Percentiles rank a stretch among this genome's conserved stretches.
These are phyloP conservation scores for Fonsecaea erecta DNA, from an alignment of 2,329 filamentous ascomycete species.

Conservation along the genomic window DNA sequence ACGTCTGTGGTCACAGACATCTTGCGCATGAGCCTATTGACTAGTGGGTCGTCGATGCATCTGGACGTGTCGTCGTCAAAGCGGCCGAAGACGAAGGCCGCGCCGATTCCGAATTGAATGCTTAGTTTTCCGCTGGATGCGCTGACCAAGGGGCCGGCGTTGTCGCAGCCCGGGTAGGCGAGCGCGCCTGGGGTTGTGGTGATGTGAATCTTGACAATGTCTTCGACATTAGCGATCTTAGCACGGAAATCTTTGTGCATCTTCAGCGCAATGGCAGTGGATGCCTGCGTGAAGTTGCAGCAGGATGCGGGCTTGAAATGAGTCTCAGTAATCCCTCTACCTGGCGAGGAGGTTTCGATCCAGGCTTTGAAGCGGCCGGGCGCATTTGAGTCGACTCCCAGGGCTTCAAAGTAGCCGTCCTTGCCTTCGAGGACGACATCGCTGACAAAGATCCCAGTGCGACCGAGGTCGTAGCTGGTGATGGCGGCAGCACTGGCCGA, in stretches of 20 bases:
- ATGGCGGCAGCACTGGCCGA: slow-evolving; percentile 8
- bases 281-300: slow-evolving; percentile 15
- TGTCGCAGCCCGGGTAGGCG: slow-evolving; percentile 18
- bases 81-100: slow-evolving; percentile 2
- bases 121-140: slow-evolving; percentile 17
- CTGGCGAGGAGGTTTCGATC: background rate
- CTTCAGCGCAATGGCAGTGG: slow-evolving; percentile 8
- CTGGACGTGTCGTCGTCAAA: slow-evolving; percentile 8
- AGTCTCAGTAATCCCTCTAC: slow-evolving; percentile 8
- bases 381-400: background rate
- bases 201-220: slow-evolving; percentile 7
- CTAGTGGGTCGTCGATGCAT: background rate
- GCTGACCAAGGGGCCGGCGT: slow-evolving; percentile 1
- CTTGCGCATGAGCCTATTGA: background rate
- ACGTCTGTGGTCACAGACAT: background rate
- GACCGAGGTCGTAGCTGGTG: slow-evolving; percentile 9
- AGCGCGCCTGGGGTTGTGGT: slow-evolving; percentile 11
- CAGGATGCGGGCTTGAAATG: slow-evolving; percentile 13
- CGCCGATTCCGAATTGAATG: slow-evolving; percentile 16
- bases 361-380: background rate
- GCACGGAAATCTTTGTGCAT: background rate
- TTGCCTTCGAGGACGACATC: slow-evolving; percentile 18
- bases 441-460: background rate
- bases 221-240: background rate
- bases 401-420: slow-evolving; percentile 11